Evolutionary conservation across 2,329 filamentous ascomycete species (phyloP), one percentile per base, ranked within the genome.

Genomic region (Fusarium sp.): DNA sequence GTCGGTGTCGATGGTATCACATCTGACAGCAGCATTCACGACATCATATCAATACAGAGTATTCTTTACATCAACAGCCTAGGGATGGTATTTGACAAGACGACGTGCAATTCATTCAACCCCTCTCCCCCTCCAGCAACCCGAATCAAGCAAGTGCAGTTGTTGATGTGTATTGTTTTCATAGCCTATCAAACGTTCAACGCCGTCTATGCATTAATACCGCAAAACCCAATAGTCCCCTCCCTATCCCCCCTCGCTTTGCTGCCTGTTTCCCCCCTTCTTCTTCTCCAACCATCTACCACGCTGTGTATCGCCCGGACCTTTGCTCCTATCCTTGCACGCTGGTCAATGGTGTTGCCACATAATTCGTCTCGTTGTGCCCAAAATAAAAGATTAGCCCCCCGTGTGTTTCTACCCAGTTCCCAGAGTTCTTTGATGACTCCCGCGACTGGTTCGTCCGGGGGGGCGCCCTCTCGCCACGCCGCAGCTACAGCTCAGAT

Each of bases 401-500:
- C n/a, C 22, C 56, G 27, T 22, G 31, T 38, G 22, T 22, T 14
- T n/a, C n/a, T 40, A 38, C 29, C 60, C 31, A 54, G 31, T 37
- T 34, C n/a, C n/a, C 20, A 29, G 47, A 47, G 40, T 37, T 16
- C 29, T 40, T 6, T 45, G 24, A 10, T 35, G 18, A 34, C 35
- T 54, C 37, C 50, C 31, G n/a, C 40, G n/a, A 45, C 27, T 54
- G 47, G 54, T 20, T 42, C 52, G 29, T 61, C 50, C 38, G 38
- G 50, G 54, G 20, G 52, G 29, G 22, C 20, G 65, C 62, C 61
- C 59, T 35, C 24, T 24, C 57, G 68, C 65, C 64, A 59, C n/a
- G 73, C 74, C 74, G 47, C 64, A 34, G 66, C 79, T 84, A 84
- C 76, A 90, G 85, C 81, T 89, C 89, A 37, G 88, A 89, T 79